Base-by-base conservation (phyloP, 805 yeast genomes). In the Metschnikowia colocasiae region DNA sequence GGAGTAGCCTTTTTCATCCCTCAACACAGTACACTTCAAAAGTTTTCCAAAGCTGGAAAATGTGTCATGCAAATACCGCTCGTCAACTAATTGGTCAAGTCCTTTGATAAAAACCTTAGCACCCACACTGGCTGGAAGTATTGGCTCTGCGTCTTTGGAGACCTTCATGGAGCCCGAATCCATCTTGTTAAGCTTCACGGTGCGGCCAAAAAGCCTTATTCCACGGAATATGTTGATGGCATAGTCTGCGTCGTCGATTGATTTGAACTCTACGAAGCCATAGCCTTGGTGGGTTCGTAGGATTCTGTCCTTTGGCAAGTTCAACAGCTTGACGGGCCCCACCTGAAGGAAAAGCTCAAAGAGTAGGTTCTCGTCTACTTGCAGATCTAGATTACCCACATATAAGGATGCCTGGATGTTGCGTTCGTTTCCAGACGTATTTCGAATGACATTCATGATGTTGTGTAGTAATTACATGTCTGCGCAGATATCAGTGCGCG, bases 321-420 rank as follows among this genome's bases (percentile, higher is more conserved):
- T 76, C 4, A 94, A 75, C 26, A 78, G 73, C 33, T 70, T 71
- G 2, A 92, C 77, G 0, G 96, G 96, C 0, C 92, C 90, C 35
- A 88, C 83, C 63, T 94, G 98, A 6, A 87, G 63, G 62, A 90
- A 82, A 18, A 94, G 74, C 63, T 94, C 99, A 59, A 83, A 87
- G 25, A 94, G 64, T 16, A 91, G 59, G 2, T 74, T 67, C 57
- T 87, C 96, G 1, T 82, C 81, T 4, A 82, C 95, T 40, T 78
- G 76, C 1, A 83, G 81, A 54, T 87, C 96, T 3, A 94, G 66
- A 55, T 90, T 88, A 0, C 97, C 97, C 13, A 90, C 76, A 60
- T 87, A 90, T 1, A 90, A 62, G 1, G 95, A 78, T 2, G 81
- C 79, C 34, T 80, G 81, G 43, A 76, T 78, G 57, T 83, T 81